These are phyloP conservation scores for Wickerhamomyces bovis DNA, from an alignment of 805 yeast genomes.

Conservation along the genomic window DNA sequence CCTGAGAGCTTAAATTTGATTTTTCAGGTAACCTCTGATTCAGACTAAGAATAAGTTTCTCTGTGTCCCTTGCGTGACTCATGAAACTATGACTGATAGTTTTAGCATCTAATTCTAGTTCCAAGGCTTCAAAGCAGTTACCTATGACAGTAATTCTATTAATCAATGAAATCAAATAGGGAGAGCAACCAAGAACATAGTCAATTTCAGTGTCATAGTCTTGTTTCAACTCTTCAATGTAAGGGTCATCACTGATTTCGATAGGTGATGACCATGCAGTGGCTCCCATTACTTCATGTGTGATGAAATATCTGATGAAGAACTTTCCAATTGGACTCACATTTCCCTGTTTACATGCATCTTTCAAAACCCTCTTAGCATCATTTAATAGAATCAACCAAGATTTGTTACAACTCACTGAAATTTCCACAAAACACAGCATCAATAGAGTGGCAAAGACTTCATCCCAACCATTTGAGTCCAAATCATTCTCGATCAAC, in stretches of 20 bases:
- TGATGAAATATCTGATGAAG: constrained; percentile 32
- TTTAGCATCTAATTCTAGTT: constrained; percentile 18
- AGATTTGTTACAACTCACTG: constrained; percentile 32
- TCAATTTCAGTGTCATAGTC: constrained; percentile 32
- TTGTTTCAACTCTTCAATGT: constrained; percentile 27
- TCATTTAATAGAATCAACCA: constrained; percentile 35
- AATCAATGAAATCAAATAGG: constrained; percentile 30
- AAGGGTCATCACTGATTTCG: constrained; percentile 26
- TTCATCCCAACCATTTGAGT: constrained; percentile 33
- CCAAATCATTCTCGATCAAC: constrained; percentile 23
- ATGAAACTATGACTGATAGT: constrained; percentile 16
- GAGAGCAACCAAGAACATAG: constrained; percentile 35
- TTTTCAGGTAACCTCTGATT: constrained; percentile 20
- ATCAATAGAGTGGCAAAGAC: constrained; percentile 33
- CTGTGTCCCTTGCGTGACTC: constrained; percentile 24
- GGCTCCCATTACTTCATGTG: constrained; percentile 40
- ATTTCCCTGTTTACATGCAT: constrained; percentile 19
- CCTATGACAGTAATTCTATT: constrained; percentile 33
- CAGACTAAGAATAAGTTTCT: constrained; percentile 21
- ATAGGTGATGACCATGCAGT: constrained; percentile 29
- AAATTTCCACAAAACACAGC: constrained; percentile 37
- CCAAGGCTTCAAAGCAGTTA: constrained; percentile 30
- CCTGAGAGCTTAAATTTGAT: constrained; percentile 14
- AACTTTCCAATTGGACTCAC: constrained; percentile 30
- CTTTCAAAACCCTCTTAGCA: constrained; percentile 31